phyloP scores from a whole-genome alignment of 129 eudicot species.

The Helianthus tuberosus region DNA sequence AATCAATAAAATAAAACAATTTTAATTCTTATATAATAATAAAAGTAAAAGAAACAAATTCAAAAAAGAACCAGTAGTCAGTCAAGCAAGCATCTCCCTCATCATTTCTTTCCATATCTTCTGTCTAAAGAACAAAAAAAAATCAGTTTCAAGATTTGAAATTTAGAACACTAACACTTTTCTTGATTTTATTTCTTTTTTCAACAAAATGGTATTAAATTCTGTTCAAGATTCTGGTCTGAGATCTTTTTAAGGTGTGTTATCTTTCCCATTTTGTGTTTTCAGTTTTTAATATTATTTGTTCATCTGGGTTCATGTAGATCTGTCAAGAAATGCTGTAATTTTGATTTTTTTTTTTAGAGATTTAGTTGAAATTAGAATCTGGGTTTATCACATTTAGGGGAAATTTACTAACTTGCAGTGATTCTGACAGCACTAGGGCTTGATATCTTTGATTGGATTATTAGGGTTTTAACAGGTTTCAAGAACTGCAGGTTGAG shows the following conservation, averaged over 20 bases:
- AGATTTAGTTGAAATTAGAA: conserved; percentile 1
- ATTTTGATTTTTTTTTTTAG: not conserved
- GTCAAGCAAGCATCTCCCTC: conserved; percentile 15
- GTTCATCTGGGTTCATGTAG: conserved; percentile 20
- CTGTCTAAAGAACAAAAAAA: not conserved
- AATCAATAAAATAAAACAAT: conserved; percentile 12
- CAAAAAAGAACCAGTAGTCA: conserved; percentile 22
- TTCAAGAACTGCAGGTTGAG: conserved; percentile 10
- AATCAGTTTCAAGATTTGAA: conserved; percentile 14
- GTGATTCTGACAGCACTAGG: too few species aligned
- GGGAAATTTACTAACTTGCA: not conserved
- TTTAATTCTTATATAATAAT: not conserved
- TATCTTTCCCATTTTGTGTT: conserved; percentile 14
- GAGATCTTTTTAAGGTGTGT: conserved; percentile 40
- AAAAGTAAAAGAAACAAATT: conserved; percentile 24
- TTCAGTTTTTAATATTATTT: not conserved
- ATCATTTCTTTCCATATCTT: conserved; percentile 12
- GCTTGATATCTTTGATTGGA: too few species aligned
- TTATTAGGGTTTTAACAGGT: conserved; percentile 22
- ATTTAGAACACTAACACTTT: conserved; percentile 3
- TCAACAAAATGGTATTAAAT: not conserved
- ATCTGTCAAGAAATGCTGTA: conserved; percentile 32
- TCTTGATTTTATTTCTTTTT: not conserved
- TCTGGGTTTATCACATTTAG: conserved; percentile 5
- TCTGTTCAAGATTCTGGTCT: conserved; percentile 14